Base-by-base conservation (phyloP, 1,139 yeast genomes). In the Lodderomyces jiufengensis region DNA sequence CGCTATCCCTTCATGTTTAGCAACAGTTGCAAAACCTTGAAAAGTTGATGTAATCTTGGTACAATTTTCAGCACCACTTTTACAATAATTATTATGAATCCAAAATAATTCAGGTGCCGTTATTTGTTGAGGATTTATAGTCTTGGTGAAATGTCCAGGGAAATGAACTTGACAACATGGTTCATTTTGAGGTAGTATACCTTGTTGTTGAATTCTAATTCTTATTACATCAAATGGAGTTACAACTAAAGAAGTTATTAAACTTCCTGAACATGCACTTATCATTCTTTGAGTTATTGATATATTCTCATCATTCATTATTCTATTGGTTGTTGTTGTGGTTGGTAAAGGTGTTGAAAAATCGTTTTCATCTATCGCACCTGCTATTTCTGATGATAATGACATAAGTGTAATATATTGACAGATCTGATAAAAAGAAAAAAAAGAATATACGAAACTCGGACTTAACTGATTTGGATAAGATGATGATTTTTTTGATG, bases 201-300 rank as follows among this genome's bases (percentile, higher is more conserved):
- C 86, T 52, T 88, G 96, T 53, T 90, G 97, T 52, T 92, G 98
- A 41, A 90, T 68, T 39, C 98, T 73, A 26, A 92, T 86, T 42
- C 97, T 66, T 1, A 90, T 86, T 31, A 92, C 97, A 55, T 92
- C 98, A 57, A 92, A 83, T 1, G 98, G 98, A 1, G 97, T 92
- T 24, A 90, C 84, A 36, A 81, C 79, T 32, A 87, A 51, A 0
- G 97, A 87, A 1, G 97, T 92, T 26, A 88, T 57, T n/a, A 92
- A 57, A 1, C 97, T 85, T 3, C 98, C 98, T 33, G 84, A 74
- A 51, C 95, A 84, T 0, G 97, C 97, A 43, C 96, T 84, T 27
- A 85, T 59, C 94, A 88, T 87, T 38, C 90, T 61, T 54, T 87
- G 88, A 2, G 60, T 44, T 16, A 77, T 54, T 8, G 84, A 65